These are phyloP conservation scores for Puya raimondii DNA, from an alignment of 176 grass and related monocot genomes.

Conservation along the genomic window DNA sequence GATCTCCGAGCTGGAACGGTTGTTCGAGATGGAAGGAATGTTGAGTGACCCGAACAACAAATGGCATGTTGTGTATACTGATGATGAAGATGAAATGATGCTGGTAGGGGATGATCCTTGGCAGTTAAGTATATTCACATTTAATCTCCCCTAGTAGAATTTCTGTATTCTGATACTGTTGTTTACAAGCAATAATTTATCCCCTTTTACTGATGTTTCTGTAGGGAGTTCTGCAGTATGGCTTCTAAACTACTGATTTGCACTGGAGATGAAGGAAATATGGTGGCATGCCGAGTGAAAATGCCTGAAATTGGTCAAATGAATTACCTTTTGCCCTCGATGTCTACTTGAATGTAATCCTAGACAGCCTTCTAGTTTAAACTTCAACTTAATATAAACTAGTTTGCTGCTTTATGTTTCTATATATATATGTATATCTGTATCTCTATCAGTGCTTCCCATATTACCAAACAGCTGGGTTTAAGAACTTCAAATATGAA, in stretches of 20 bases:
- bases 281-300: not conserved
- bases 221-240: not conserved
- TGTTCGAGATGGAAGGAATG: constrained; percentile 11
- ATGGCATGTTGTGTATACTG: constrained; percentile 13
- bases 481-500: too few species aligned
- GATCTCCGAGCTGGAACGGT: constrained; percentile 3
- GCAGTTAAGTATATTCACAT: constrained; percentile 1
- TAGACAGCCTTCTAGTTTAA: not conserved
- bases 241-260: not conserved
- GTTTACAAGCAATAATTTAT: not conserved
- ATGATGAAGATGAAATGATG: constrained; percentile 17
- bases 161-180: not conserved
- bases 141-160: not conserved
- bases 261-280: not conserved
- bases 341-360: not conserved
- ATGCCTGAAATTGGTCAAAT: not conserved
- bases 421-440: not conserved
- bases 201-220: not conserved
- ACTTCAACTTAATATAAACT: not conserved
- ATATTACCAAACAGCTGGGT: too few species aligned
- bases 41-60: not conserved
- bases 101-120: constrained; percentile 17
- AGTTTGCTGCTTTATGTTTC: not conserved
- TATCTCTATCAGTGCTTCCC: too few species aligned
- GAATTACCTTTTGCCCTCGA: not conserved